Evolutionary conservation across 129 eudicot genomes (phyloP), one percentile per base, ranked within the genome.

Genomic region (Rutidosis leptorrhynchoides): DNA sequence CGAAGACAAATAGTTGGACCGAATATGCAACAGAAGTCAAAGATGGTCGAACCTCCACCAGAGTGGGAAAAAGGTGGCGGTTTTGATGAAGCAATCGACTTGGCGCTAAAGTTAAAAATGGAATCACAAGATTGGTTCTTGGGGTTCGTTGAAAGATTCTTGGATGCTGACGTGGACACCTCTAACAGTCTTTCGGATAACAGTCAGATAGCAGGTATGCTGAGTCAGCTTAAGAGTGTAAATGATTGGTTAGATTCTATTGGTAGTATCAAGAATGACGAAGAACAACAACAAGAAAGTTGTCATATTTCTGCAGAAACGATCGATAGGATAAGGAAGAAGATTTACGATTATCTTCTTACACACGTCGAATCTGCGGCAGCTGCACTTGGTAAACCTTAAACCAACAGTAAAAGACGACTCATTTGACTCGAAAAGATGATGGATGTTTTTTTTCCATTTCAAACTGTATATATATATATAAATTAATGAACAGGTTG

Each of bases 341-440:
- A 92, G 84, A 92, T 92, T 12, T 92, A 88, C 22, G 98, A 92
- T 76, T 92, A 92, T 69, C 98, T 92, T 72, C 96, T 92, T 5
- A 85, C 96, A 1, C 96, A 92, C 37, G 98, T 92, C 17, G 98
- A 92, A 23, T 92, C 96, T 45, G 96, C 96, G 51, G 98, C 96
- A 16, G 96, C 98, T 26, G 98, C 98, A 43, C 95, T 88, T 78
- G 96, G 96, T 27, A 71, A 78, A 58, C 59, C 71, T 0, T 95
- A 76, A 65, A 37, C 70, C 25, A 90, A 74, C 71, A 71, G 52
- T 52, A 80, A 76, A 80, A 76, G 83, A 74, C 72, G 69, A 80
- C 32, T 20, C 21, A n/a, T 45, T 17, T 68, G 26, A 49, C 9
- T 26, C 11, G 1, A 63, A 62, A 21, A 35, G 72, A 53, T 35